A percentile compares a stretch with the other conserved stretches of the same genome.
These are phyloP conservation scores for Solanum chmielewskii DNA, from an alignment of 257 asterid species.

Conservation along the genomic window DNA sequence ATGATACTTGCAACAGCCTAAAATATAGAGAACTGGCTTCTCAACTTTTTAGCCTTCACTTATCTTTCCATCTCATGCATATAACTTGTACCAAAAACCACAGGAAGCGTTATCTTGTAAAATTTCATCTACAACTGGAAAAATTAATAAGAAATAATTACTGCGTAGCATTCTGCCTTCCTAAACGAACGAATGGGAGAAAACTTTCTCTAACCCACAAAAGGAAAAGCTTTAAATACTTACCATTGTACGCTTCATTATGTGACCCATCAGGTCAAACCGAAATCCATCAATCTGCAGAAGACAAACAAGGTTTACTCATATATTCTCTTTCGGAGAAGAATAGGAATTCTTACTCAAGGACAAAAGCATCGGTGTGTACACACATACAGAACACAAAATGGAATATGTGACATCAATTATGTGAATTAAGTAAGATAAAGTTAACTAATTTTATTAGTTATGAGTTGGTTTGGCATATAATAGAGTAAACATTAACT, in stretches of 20 bases:
- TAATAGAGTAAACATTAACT: background rate
- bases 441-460: background rate
- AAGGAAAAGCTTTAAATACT: background rate
- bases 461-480: background rate
- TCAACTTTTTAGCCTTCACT: background rate
- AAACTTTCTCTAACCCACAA: background rate
- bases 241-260: slow-evolving; percentile 92
- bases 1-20: background rate
- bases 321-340: background rate
- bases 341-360: background rate
- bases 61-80: background rate
- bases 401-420: background rate
- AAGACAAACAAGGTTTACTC: background rate
- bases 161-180: background rate
- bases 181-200: background rate
- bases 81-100: background rate
- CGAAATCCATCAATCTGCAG: slow-evolving; percentile 97
- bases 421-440: background rate
- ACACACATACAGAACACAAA: background rate
- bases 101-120: background rate
- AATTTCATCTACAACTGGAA: background rate
- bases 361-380: background rate
- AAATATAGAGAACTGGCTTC: background rate
- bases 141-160: background rate
- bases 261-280: slow-evolving; percentile 96